Evolutionary conservation across 2,329 filamentous ascomycete species (phyloP), one percentile per base, ranked within the genome.

Genomic region (Cladosporium sphaerospermum): DNA sequence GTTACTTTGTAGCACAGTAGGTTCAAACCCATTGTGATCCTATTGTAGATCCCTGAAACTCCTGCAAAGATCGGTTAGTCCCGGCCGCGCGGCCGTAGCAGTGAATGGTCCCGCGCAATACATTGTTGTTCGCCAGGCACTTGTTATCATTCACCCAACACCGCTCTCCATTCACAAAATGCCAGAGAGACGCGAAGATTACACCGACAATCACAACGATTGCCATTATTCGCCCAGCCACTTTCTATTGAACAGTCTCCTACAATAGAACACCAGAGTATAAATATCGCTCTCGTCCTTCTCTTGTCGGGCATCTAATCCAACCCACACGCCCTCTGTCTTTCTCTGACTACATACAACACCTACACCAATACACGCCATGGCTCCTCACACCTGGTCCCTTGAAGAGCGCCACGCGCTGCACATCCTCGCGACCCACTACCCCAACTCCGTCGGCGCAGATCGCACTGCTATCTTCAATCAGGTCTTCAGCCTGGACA

Each of bases 401-500:
- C 7, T 36, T 14, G 16, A 9, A 3, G 14, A 43, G 28, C 47
- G 47, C 11, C 47, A 50, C 47, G 32, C 14, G 28, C 39, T 50
- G 9, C 47, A 50, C 31, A 43, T 50, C 47, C 28, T 50, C 4
- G 31, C 47, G 1, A 50, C 47, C 5, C 47, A 50, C 47, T 50
- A 50, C 14, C 28, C 28, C 5, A 1, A 34, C 2, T 50, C 47
- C 5, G 18, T 9, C 11, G 41, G 47, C 23, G 31, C 10, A 3
- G 39, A 43, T 7, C 47, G 47, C 31, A 37, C 37, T 16, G 47
- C 47, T 6, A 43, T 50, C 28, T 50, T 50, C 39, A 50, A 50
- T 37, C 19, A 36, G 7, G 31, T 50, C 47, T 50, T 42, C 39
- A 10, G 5, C 28, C 4, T 13, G 5, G 16, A 33, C 10, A n/a